phyloP scores from a whole-genome alignment of 768 basidiomycete genomes.

The Dendrothele bispora region DNA sequence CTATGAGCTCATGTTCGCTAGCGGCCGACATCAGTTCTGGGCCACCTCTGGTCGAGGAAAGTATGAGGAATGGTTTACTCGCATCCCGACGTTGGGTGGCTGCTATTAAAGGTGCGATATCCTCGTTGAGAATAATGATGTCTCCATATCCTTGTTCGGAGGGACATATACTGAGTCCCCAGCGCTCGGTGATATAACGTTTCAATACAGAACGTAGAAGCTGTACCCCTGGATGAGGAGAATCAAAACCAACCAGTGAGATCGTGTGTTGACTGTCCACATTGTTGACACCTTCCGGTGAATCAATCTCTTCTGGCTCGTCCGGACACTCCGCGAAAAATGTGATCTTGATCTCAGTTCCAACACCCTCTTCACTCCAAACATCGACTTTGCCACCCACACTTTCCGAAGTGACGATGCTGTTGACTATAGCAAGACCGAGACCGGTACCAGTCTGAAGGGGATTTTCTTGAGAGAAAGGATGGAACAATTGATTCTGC shows the following conservation, averaged over 20 bases:
- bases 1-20: slow-evolving; percentile 72
- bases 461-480: slow-evolving; percentile 96
- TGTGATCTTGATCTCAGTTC: slow-evolving; percentile 88
- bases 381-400: slow-evolving; percentile 93
- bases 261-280: slow-evolving; percentile 46
- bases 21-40: slow-evolving; percentile 60
- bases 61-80: slow-evolving; percentile 68
- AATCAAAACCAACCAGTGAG: slow-evolving; percentile 73
- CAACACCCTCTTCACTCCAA: slow-evolving; percentile 85
- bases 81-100: slow-evolving; percentile 60
- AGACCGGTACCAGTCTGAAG: slow-evolving; percentile 91
- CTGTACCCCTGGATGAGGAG: slow-evolving; percentile 60
- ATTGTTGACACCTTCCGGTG: slow-evolving; percentile 44
- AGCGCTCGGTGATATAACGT: slow-evolving; percentile 73
- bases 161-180: slow-evolving; percentile 61
- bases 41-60: slow-evolving; percentile 71
- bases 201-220: slow-evolving; percentile 62
- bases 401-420: slow-evolving; percentile 82
- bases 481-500: slow-evolving; percentile 93
- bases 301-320: slow-evolving; percentile 26
- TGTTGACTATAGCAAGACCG: slow-evolving; percentile 93
- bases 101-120: slow-evolving; percentile 53
- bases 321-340: slow-evolving; percentile 71
- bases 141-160: slow-evolving; percentile 53
- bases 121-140: slow-evolving; percentile 82